Conservation (phyloP, 2,329 filamentous ascomycete species). For the Phaeosphaeriaceae sp. region DNA sequence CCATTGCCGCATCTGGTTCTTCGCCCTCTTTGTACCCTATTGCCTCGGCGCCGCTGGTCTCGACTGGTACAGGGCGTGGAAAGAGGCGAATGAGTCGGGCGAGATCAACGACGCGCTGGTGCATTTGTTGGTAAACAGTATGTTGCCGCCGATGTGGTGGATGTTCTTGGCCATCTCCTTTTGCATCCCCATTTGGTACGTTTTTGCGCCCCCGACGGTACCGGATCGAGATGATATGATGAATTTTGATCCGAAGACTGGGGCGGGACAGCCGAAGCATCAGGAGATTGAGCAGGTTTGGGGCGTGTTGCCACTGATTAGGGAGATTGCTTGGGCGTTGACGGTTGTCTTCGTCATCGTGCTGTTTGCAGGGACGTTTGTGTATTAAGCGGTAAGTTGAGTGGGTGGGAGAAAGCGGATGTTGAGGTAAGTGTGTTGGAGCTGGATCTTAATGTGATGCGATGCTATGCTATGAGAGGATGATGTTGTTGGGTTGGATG, state of each 20-base stretch:
- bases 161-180: constrained; percentile 5
- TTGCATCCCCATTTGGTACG: constrained; percentile 5
- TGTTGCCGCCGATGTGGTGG: constrained; percentile 11
- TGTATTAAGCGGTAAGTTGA: constrained; percentile 1
- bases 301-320: constrained; percentile 8
- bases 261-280: constrained; percentile 9
- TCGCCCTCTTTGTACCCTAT: constrained; percentile 4
- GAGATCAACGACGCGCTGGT: neutral
- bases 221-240: constrained; percentile 10
- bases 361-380: constrained; percentile 8
- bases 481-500: no score
- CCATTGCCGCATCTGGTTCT: constrained; percentile 11
- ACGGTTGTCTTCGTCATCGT: constrained; percentile 8
- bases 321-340: constrained; percentile 6
- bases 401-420: neutral
- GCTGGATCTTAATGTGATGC: no score
- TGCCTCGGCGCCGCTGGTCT: constrained; percentile 8
- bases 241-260: constrained; percentile 9
- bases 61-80: constrained; percentile 5
- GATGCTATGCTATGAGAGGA: no score
- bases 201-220: constrained; percentile 5
- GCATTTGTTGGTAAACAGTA: constrained; percentile 5
- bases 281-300: constrained; percentile 11
- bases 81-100: neutral
- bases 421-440: no score